These are phyloP conservation scores for Diaporthe australafricana DNA, from an alignment of 2,329 filamentous ascomycete species.

Conservation along the genomic window DNA sequence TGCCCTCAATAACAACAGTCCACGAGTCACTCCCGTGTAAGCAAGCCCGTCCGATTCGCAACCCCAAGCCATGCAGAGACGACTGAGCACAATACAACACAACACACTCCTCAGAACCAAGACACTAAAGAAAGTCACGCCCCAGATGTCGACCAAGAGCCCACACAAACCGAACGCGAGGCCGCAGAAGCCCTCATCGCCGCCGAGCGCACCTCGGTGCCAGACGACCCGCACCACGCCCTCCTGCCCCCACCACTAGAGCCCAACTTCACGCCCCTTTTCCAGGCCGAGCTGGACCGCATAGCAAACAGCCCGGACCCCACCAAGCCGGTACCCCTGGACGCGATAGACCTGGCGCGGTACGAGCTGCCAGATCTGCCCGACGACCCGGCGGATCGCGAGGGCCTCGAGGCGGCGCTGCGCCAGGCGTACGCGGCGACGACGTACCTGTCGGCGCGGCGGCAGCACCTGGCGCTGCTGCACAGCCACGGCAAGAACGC, in stretches of 20 bases:
- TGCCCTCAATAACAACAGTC: constrained; percentile 76
- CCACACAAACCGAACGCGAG: constrained; percentile 70
- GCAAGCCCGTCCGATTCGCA: constrained; percentile 43
- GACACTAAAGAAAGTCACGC: constrained; percentile 31
- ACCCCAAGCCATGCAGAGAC: neutral
- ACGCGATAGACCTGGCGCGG: constrained; percentile 79
- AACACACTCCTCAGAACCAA: neutral
- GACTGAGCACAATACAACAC: neutral
- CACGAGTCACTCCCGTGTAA: constrained; percentile 87
- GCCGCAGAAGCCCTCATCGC: constrained; percentile 78
- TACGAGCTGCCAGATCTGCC: constrained; percentile 80
- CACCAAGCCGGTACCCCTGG: constrained; percentile 59
- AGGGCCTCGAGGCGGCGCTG: constrained; percentile 71
- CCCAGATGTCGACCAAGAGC: constrained; percentile 83
- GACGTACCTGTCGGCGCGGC: constrained; percentile 64
- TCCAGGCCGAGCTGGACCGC: constrained; percentile 76
- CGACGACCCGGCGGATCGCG: constrained; percentile 45
- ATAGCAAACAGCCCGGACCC: constrained; percentile 61
- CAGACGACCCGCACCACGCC: constrained; percentile 63
- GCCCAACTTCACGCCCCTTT: constrained; percentile 72
- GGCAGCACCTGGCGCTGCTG: constrained; percentile 75
- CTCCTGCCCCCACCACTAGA: constrained; percentile 65
- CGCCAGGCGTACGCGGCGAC: constrained; percentile 62
- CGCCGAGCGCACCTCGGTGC: constrained; percentile 66
- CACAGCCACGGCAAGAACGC: constrained; percentile 88